Percentiles rank a stretch among this genome's conserved stretches.
Evolutionary conservation across 805 yeast species (phyloP).

Genomic region (Debaryomyces castellii): DNA sequence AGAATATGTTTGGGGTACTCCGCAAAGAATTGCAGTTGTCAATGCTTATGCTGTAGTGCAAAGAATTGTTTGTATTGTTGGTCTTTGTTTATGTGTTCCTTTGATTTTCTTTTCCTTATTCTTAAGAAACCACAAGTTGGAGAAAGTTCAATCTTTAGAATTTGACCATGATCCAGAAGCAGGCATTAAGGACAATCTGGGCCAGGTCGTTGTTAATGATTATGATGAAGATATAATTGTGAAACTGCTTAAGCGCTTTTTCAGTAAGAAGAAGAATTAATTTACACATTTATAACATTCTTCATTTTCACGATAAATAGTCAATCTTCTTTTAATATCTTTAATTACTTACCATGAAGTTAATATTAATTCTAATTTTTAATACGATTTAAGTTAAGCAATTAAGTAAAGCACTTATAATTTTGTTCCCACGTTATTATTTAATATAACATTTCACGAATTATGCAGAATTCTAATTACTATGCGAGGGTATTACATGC

Average conservation of each 20-base stretch:
- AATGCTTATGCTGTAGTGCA: constrained; percentile 60
- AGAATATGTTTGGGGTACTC: constrained; percentile 59
- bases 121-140: constrained; percentile 48
- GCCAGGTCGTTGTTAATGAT: constrained; percentile 21
- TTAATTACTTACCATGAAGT: too few species aligned
- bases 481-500: too few species aligned
- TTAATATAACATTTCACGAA: too few species aligned
- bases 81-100: constrained; percentile 54
- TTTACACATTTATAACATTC: too few species aligned
- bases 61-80: constrained; percentile 54
- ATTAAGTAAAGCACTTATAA: too few species aligned
- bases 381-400: too few species aligned
- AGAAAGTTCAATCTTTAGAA: constrained; percentile 10
- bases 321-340: too few species aligned
- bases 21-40: constrained; percentile 58
- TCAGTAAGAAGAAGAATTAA: constrained; percentile 6
- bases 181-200: constrained; percentile 13
- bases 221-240: constrained; percentile 22
- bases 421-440: too few species aligned
- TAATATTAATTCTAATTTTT: too few species aligned
- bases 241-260: constrained; percentile 10
- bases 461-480: too few species aligned
- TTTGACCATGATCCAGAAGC: constrained; percentile 13
- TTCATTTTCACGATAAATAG: too few species aligned
- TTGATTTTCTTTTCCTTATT: constrained; percentile 47